Base-by-base conservation (phyloP, 2,329 filamentous ascomycete genomes). In the Beauveria brongniartii region DNA sequence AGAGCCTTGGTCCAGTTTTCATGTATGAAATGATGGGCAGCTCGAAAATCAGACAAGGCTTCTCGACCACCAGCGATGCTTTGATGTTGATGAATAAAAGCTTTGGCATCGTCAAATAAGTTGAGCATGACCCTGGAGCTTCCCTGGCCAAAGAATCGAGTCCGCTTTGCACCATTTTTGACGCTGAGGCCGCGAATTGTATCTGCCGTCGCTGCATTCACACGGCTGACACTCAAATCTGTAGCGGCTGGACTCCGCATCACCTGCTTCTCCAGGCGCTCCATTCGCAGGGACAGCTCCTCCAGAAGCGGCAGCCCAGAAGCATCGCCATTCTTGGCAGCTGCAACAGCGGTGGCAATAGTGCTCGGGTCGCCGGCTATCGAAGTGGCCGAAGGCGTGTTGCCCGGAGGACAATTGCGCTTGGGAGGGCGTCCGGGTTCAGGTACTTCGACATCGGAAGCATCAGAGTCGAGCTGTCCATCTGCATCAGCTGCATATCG, bases 81-180 rank as follows among this genome's bases (percentile, higher is more conserved):
- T 34, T 71, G 72, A 22, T 72, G 72, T 62, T 75, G 75, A 24
- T 73, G 72, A 69, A 82, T 74, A 64, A 81, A 81, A 8, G 78
- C 74, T 62, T 78, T 81, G 48, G 81, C 80, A 62, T 83, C 80
- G 61, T 80, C 78, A 63, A 83, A 83, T 79, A 84, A 68, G 64
- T 83, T 83, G 16, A 83, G 66, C 59, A 84, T 68, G 37, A 83
- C 80, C 30, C 80, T 76, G 22, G 79, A 76, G 66, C 77, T 81
- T 63, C 76, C 81, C 64, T 82, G 80, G 0, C 81, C 81, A 64
- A 82, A 81, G 61, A 78, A 80, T 16, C 80, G 75, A 20, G 80
- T 82, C 57, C 77, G 71, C 59, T 76, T 64, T 16, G 74, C 76
- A 16, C 76, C 79, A 61, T 69, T 67, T 66, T 82, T 82, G 57